Evolutionary conservation across 192 early-diverging fungal genomes (phyloP).

Genomic region (Podila epicladia): DNA sequence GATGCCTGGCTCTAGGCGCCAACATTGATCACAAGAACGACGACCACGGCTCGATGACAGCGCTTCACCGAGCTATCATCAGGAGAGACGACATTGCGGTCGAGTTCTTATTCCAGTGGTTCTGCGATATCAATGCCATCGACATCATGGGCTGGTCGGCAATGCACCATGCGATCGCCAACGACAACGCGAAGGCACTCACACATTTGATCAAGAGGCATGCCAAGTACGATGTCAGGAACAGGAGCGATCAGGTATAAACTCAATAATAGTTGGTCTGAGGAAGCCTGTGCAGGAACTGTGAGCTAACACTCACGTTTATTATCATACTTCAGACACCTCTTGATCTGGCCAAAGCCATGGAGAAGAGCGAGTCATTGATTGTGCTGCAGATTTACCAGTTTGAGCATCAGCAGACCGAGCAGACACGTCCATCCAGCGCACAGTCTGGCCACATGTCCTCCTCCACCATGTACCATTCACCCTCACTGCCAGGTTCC

Average conservation of each 20-base stretch:
- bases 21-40: conserved; percentile 76
- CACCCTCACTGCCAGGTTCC: conserved; percentile 28
- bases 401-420: conserved; percentile 54
- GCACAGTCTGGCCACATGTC: conserved; percentile 45
- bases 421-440: conserved; percentile 43
- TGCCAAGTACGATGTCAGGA: conserved; percentile 77
- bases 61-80: conserved; percentile 73
- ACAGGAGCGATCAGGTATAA: conserved; percentile 71
- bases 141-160: conserved; percentile 74
- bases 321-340: conserved; percentile 46
- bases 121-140: conserved; percentile 71
- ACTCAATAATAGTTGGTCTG: background rate
- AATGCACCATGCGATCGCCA: conserved; percentile 78
- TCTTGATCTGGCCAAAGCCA: conserved; percentile 62
- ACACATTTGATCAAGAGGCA: conserved; percentile 76
- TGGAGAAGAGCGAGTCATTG: conserved; percentile 63
- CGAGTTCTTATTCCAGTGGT: conserved; percentile 88
- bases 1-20: conserved; percentile 77
- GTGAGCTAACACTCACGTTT: background rate
- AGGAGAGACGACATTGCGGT: conserved; percentile 72
- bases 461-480: conserved; percentile 21
- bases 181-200: conserved; percentile 75
- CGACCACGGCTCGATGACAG: conserved; percentile 61
- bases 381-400: conserved; percentile 58
- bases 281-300: background rate